Evolutionary conservation across 805 yeast species (phyloP).

Genomic region (Danielozyma ontarioensis): DNA sequence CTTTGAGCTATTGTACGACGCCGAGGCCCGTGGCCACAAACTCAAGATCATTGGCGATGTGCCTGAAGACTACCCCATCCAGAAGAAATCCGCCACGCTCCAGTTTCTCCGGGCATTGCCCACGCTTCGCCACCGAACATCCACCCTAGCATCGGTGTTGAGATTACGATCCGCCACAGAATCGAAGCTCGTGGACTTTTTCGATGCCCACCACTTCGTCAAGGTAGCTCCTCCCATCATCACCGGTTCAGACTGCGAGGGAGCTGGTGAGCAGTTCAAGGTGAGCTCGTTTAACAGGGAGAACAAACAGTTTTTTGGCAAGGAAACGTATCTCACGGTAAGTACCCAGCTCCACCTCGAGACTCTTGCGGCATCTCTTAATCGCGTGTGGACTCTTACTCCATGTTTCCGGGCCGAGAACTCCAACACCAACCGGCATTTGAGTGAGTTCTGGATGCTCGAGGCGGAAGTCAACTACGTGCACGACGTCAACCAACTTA

Average conservation of each 20-base stretch:
- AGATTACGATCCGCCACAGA: constrained; percentile 72
- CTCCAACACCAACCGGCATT: constrained; percentile 85
- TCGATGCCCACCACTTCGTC: constrained; percentile 47
- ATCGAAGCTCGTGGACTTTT: constrained; percentile 46
- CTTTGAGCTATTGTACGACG: constrained; percentile 24
- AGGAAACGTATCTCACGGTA: constrained; percentile 72
- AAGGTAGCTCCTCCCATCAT: constrained; percentile 84
- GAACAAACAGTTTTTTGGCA: constrained; percentile 52
- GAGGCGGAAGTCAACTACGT: constrained; percentile 85
- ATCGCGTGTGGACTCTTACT: constrained; percentile 79
- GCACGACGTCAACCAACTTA: constrained; percentile 52
- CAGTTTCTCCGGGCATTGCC: constrained; percentile 71
- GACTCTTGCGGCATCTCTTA: constrained; percentile 64
- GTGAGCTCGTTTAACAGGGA: constrained; percentile 32
- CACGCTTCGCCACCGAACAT: constrained; percentile 69
- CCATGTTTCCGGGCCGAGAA: constrained; percentile 95
- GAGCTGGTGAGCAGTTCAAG: constrained; percentile 88
- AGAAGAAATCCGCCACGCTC: constrained; percentile 67
- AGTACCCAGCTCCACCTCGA: constrained; percentile 92
- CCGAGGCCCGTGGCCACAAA: constrained; percentile 19
- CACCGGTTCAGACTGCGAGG: constrained; percentile 92
- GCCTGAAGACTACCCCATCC: constrained; percentile 67
- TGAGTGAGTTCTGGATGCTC: constrained; percentile 96
- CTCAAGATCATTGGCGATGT: constrained; percentile 58
- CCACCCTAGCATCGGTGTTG: constrained; percentile 58